Conservation (phyloP, 176 grass and related monocot species). For the Oryza rufipogon region DNA sequence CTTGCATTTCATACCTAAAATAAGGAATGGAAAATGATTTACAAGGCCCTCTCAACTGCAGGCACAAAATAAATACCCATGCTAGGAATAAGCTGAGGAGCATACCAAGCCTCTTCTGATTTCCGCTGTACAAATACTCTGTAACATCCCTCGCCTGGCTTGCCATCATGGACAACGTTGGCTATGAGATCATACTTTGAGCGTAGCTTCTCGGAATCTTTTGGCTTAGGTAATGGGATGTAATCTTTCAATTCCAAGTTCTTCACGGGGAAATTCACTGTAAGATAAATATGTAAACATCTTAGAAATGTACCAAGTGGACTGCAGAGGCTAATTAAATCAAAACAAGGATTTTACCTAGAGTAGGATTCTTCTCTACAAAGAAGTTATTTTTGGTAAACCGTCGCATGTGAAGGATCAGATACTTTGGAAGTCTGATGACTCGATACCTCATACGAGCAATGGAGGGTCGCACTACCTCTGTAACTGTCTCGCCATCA, state of each 20-base stretch:
- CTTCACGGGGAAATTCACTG: slow-evolving; percentile 97
- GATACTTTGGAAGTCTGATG: slow-evolving; percentile 80
- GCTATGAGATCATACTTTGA: slow-evolving; percentile 96
- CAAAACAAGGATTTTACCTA: slow-evolving; percentile 48
- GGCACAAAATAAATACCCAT: not conserved
- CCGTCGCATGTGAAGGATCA: slow-evolving; percentile 90
- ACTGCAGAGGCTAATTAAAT: slow-evolving; percentile 16
- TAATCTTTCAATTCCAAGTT: slow-evolving; percentile 99
- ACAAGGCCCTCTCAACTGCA: not conserved
- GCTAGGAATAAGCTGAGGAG: slow-evolving; percentile 16
- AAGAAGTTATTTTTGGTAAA: slow-evolving; percentile 99
- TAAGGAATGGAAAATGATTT: slow-evolving; percentile 29
- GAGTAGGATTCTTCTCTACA: slow-evolving; percentile 90
- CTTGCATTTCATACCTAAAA: slow-evolving; percentile 97
- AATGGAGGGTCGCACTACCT: slow-evolving; percentile 87
- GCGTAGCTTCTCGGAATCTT: slow-evolving; percentile 63
- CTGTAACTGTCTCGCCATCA: slow-evolving; percentile 83
- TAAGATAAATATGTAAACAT: slow-evolving; percentile 18
- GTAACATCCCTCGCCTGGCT: slow-evolving; percentile 91
- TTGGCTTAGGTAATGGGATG: slow-evolving; percentile 83
- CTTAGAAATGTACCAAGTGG: slow-evolving; percentile 14
- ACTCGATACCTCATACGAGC: slow-evolving; percentile 95
- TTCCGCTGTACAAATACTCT: slow-evolving; percentile 92
- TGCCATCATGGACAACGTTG: slow-evolving; percentile 96
- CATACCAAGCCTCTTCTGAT: slow-evolving; percentile 90